Percentiles rank a stretch among this genome's conserved stretches.
Conservation (phyloP, 805 yeast genomes). For the Metschnikowia peoriensis region DNA sequence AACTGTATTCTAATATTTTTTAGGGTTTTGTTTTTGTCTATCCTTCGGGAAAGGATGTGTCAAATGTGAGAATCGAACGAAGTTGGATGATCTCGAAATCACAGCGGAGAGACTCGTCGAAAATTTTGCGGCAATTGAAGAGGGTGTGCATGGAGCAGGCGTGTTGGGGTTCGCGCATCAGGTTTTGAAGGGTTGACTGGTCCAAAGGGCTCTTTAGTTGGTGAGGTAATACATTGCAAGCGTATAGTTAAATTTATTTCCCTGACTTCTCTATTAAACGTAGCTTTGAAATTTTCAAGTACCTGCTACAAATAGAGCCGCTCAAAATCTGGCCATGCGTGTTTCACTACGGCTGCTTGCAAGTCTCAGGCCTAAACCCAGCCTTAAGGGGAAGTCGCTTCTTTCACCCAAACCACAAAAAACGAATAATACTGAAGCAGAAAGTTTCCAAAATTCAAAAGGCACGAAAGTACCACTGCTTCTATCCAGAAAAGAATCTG, state of each 20-base stretch:
- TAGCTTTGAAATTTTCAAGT: neutral
- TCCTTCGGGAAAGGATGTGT: neutral
- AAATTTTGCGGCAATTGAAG: slow-evolving; percentile 23
- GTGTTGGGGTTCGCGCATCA: neutral
- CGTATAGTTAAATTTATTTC: neutral
- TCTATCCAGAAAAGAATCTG: slow-evolving; percentile 2
- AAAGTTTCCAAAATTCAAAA: neutral
- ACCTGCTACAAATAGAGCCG: no score
- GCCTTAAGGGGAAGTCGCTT: slow-evolving; percentile 3
- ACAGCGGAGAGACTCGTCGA: slow-evolving; percentile 5
- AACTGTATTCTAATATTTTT: neutral
- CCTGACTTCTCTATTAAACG: neutral
- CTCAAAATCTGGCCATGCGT: slow-evolving; percentile 1
- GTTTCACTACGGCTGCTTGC: slow-evolving; percentile 13
- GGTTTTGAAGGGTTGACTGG: neutral
- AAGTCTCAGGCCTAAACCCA: slow-evolving; percentile 10
- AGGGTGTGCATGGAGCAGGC: slow-evolving; percentile 15
- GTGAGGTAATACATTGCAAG: neutral
- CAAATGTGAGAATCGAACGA: neutral
- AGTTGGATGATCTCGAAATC: no score
- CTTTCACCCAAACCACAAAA: neutral
- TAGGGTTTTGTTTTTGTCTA: neutral
- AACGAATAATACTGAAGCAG: neutral
- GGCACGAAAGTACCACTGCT: slow-evolving; percentile 4
- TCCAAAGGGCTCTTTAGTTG: neutral